Conservation (phyloP, 129 eudicot genomes). For the Helianthus tuberosus region DNA sequence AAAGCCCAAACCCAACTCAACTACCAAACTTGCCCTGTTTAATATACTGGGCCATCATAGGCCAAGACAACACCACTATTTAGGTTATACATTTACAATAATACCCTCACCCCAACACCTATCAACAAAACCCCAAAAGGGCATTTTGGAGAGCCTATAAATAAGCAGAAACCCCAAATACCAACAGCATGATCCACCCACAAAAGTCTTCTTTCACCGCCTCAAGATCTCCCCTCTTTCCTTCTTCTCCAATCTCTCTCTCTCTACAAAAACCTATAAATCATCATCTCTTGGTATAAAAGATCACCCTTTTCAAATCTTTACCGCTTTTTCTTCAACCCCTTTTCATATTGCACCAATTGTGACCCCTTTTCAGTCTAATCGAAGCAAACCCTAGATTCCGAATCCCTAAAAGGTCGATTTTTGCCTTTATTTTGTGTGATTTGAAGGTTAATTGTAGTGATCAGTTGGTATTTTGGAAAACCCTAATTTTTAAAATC, state of each 20-base stretch:
- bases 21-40: no score
- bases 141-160: constrained; percentile 20
- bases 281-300: constrained; percentile 29
- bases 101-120: not conserved
- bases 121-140: constrained; percentile 7
- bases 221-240: constrained; percentile 19
- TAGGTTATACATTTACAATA: constrained; percentile 7
- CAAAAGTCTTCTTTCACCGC: constrained; percentile 20
- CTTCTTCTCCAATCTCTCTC: constrained; percentile 30
- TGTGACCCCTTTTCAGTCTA: not conserved
- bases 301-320: constrained; percentile 18
- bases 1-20: not conserved
- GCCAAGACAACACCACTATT: not conserved
- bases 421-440: not conserved
- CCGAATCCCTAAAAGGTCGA: constrained; percentile 1
- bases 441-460: not conserved
- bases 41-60: no score
- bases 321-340: constrained; percentile 17
- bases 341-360: not conserved
- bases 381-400: not conserved
- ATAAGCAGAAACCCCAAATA: not conserved
- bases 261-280: constrained; percentile 28
- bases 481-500: not conserved
- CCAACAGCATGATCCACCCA: constrained; percentile 15
- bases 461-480: not conserved